Evolutionary conservation across 1,139 yeast genomes (phyloP), one percentile per base, ranked within the genome.

Genomic region (Geotrichum phurueaensis): DNA sequence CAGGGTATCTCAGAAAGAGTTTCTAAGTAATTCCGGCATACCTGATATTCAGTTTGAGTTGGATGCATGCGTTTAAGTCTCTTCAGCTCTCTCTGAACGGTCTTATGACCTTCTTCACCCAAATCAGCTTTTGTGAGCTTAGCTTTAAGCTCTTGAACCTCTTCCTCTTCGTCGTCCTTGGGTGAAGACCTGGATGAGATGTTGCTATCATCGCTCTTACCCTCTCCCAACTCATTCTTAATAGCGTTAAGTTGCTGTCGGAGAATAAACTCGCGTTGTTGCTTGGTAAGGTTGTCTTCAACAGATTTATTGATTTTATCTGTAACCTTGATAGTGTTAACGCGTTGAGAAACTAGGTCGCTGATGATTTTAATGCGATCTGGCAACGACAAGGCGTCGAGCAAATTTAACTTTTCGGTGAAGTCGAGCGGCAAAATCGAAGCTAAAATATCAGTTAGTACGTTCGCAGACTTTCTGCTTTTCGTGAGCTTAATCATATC

Each of bases 1-100:
- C 80, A 78, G 13, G 80, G 95, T 53, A 87, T 74, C 65, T 86
- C 89, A 68, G 84, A 77, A 10, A 87, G 81, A 56, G 87, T 83
- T 67, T 87, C 95, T 59, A 87, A 77, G 70, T 87, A 87, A 56
- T 86, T 84, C 31, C 90, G 74, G 60, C 87, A 78, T 2, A 87
- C 90, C 70, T 87, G 89, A 72, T 84, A 86, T 70, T 87, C 95
- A 0, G 91, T 85, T 61, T 86, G 86, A 2, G 83, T 83, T 1
- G 87, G 83, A 53, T 84, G 84, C 73, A 88, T 80, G 25, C 84
- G 77, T 66, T 82, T 81, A 68, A 87, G 78, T 36, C 91, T 76
- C 67, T 82, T 82, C 68, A 79, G 81, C 68, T 87, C 95, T 62
- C 87, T 85, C n/a, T 76, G 66, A 23, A 86, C 81, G 47, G 85